Evolutionary conservation across 495 filamentous ascomycete genomes (phyloP), one percentile per base, ranked within the genome.

Genomic region (Elasticomyces elasticus): DNA sequence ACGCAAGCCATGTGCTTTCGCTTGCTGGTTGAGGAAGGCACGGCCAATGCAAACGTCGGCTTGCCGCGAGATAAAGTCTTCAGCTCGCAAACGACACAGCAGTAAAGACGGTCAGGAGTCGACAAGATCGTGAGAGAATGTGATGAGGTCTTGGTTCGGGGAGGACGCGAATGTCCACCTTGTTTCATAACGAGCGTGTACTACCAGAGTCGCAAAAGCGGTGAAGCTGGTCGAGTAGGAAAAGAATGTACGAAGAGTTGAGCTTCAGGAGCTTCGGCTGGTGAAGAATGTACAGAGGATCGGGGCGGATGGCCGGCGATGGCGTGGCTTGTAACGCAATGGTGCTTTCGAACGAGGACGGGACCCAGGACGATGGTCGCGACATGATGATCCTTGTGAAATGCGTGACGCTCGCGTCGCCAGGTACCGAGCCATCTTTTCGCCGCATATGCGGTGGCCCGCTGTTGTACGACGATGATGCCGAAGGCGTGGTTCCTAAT

Each of bases 381-480:
- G 51, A 53, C 51, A 53, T 43, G 51, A 38, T 10, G 2, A 22
- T 43, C 51, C 51, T 27, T 26, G 51, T 7, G 37, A 26, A n/a
- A 22, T 13, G 40, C 38, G 38, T 30, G 35, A 53, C 51, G 27
- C 30, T 53, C 51, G 51, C 51, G 37, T 53, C 23, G 17, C 24
- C 23, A 12, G 19, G 37, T 43, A 19, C 17, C 37, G 37, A 19
- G 23, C 37, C 37, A 28, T 38, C 30, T 53, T 53, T 44, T 53
- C 51, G 51, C 51, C 22, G 51, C 51, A 53, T 53, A 53, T 53
- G 51, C 37, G 23, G 13, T 41, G 35, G 20, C 49, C 49, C 49
- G 49, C 15, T 49, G 2, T 42, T 27, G 49, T 52, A 22, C 35
- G 2, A 52, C 49, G n/a, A n/a, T n/a, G n/a, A n/a, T n/a, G n/a